These are phyloP conservation scores for Quercus phellos DNA, from an alignment of 331 rosid species.

Conservation along the genomic window DNA sequence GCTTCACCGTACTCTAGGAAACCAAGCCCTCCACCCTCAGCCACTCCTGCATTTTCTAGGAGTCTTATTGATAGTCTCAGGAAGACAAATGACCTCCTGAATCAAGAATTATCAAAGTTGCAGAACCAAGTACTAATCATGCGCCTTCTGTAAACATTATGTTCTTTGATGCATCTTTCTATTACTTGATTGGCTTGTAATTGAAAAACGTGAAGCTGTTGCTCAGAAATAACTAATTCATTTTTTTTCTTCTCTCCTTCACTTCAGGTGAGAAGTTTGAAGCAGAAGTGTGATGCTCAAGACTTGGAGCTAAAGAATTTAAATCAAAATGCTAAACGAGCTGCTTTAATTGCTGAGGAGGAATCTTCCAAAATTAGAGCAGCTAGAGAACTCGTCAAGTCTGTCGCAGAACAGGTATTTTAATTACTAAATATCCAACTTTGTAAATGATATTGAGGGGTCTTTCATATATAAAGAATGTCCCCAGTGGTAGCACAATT, in stretches of 20 bases:
- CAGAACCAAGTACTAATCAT: slow-evolving; percentile 54
- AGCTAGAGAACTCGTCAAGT: slow-evolving; percentile 48
- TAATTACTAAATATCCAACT: slow-evolving; percentile 3
- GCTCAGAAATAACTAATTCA: slow-evolving; percentile 6
- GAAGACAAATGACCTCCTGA: slow-evolving; percentile 57
- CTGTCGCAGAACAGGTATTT: slow-evolving; percentile 65
- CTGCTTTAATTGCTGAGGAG: slow-evolving; percentile 42
- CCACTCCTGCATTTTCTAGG: slow-evolving; percentile 69
- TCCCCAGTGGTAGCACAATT: neutral
- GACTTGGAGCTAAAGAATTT: slow-evolving; percentile 54
- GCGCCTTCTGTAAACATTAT: slow-evolving; percentile 3
- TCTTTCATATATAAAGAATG: neutral
- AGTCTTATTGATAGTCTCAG: slow-evolving; percentile 70
- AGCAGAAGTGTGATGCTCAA: slow-evolving; percentile 54
- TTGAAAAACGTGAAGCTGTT: neutral
- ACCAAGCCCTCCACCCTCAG: slow-evolving; percentile 78
- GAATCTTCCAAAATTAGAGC: slow-evolving; percentile 50
- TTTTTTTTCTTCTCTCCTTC: slow-evolving; percentile 21
- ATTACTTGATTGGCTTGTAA: slow-evolving; percentile 1
- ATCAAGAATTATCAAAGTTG: slow-evolving; percentile 62
- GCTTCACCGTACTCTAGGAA: slow-evolving; percentile 59
- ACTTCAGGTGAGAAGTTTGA: slow-evolving; percentile 52
- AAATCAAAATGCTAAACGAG: slow-evolving; percentile 40
- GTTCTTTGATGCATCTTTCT: neutral
- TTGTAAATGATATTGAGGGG: neutral